These are phyloP conservation scores for Phytophthora lateralis DNA, from an alignment of 352 stramenopile species.

Conservation along the genomic window DNA sequence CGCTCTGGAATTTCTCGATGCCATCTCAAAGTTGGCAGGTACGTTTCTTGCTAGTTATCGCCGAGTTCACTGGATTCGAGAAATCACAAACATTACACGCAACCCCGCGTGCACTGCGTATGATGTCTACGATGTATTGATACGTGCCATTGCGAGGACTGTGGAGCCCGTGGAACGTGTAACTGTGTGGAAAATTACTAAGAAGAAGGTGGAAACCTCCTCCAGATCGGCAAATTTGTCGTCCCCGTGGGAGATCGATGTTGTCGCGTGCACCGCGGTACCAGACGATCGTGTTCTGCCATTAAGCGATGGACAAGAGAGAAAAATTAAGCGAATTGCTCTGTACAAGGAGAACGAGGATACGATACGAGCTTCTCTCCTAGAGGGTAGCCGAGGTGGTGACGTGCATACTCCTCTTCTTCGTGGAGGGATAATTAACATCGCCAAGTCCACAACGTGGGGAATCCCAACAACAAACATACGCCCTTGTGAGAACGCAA, in stretches of 20 bases:
- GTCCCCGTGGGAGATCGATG: conserved; percentile 42
- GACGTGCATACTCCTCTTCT: conserved; percentile 7
- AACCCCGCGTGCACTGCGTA: conserved; percentile 45
- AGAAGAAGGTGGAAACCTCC: not conserved
- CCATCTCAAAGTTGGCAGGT: conserved; percentile 43
- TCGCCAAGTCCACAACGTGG: conserved; percentile 2
- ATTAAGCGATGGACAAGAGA: conserved; percentile 64
- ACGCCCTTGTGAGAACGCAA: conserved; percentile 38
- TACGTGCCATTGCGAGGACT: conserved; percentile 51
- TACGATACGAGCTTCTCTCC: conserved; percentile 9
- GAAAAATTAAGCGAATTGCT: conserved; percentile 63
- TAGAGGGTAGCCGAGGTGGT: conserved; percentile 3
- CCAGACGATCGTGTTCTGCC: conserved; percentile 62
- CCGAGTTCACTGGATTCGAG: conserved; percentile 57
- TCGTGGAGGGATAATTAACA: conserved; percentile 27
- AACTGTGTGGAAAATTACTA: conserved; percentile 59
- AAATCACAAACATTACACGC: conserved; percentile 48
- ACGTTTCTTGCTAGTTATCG: conserved; percentile 55
- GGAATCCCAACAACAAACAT: too few species aligned
- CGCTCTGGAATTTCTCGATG: conserved; percentile 55
- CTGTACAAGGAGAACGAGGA: conserved; percentile 59
- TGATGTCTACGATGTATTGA: conserved; percentile 59
- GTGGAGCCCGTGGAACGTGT: conserved; percentile 51
- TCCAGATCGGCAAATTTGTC: not conserved
- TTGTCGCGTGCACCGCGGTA: conserved; percentile 59